Evolutionary conservation across 129 eudicot species (phyloP).

Genomic region (Helichrysum umbraculigerum): DNA sequence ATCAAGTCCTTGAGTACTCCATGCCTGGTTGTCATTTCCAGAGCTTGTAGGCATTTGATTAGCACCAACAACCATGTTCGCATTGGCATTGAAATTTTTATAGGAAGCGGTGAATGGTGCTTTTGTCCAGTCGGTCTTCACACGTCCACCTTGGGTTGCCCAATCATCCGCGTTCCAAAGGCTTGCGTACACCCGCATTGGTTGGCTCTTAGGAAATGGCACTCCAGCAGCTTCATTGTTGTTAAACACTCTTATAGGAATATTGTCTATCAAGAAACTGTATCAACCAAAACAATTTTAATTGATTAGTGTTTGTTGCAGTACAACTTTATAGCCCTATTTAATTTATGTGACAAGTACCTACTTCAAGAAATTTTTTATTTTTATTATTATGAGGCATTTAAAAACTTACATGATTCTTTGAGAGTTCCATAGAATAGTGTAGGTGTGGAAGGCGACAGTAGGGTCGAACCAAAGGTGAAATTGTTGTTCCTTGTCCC

Average conservation of each 20-base stretch:
- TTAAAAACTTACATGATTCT: not conserved
- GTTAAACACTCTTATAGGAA: not conserved
- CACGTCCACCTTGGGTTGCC: not conserved
- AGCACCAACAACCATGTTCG: not conserved
- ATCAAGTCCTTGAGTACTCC: slow-evolving; percentile 4
- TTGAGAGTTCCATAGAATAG: not conserved
- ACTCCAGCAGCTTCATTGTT: not conserved
- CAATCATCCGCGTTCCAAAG: not conserved
- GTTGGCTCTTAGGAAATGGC: not conserved
- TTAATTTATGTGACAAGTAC: too few species aligned
- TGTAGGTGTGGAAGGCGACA: slow-evolving; percentile 12
- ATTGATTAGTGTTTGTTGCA: not conserved
- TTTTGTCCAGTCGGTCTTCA: not conserved
- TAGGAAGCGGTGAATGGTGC: not conserved
- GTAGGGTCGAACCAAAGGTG: slow-evolving; percentile 9
- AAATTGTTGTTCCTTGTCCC: not conserved
- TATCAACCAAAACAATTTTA: not conserved
- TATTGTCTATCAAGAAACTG: not conserved
- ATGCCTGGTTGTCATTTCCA: not conserved
- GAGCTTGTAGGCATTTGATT: not conserved
- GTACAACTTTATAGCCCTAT: not conserved
- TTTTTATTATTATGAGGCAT: too few species aligned
- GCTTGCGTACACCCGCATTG: slow-evolving; percentile 2
- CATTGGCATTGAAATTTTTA: not conserved
- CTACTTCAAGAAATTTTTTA: too few species aligned